Base-by-base conservation (phyloP, 225 moss, liverwort and hornwort genomes). In the Sphagnum tenellum region DNA sequence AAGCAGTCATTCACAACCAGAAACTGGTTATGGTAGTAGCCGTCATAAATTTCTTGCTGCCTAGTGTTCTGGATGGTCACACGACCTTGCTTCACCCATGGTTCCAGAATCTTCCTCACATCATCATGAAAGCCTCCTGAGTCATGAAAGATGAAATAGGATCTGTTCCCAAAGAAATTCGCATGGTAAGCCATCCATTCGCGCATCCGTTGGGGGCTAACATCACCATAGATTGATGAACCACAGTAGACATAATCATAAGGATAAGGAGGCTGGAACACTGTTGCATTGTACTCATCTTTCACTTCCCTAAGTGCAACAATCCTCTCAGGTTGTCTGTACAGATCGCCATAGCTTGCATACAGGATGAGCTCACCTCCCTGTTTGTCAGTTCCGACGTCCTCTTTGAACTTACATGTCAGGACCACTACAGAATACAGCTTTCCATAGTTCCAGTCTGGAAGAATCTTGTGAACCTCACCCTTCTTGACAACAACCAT, bases 141-240 rank as follows among this genome's bases (percentile, higher is more conserved):
- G 61, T 86, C 86, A 47, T 86, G 79, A 49, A 86, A 65, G 48
- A 86, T 78, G 73, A 83, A 86, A 77, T 79, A 83, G n/a, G 86
- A 83, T 44, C 63, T 64, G 8, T 80, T 70, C 44, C 86, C 86
- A 2, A 86, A 44, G 45, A 83, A 11, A 3, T 70, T 63, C 0
- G 78, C 73, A 63, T 86, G 86, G 49, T 86, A 86, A 5, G 86
- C 86, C 1, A 86, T 52, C 86, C 86, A 86, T 63, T 86, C 83
- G n/a, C 86, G 75, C 71, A 86, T 67, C 50, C 86, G 58, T 65
- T 83, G 83, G 47, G 86, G 86, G 62, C 79, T 83, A 13, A 80
- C 73, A 54, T 80, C 77, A 11, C 86, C 86, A 46, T 73, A 86
- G 9, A 83, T 44, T 2, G 86, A 78, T 6, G 86, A 83, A 4